Conservation (phyloP, 2,329 filamentous ascomycete genomes). For the Hypoxylon sp. region DNA sequence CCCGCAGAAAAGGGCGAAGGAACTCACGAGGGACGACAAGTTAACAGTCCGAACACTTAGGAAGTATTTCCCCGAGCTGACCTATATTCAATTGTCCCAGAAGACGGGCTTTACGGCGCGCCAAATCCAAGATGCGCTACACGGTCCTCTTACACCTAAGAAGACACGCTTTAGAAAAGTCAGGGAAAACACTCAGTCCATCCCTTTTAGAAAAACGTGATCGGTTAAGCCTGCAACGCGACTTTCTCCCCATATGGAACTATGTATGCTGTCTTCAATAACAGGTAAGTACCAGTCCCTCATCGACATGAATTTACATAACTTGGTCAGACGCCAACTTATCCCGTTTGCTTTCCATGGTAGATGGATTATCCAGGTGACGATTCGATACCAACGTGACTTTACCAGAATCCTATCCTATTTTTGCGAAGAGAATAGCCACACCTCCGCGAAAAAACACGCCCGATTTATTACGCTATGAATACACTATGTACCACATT, state of each 20-base stretch:
- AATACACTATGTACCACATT: neutral
- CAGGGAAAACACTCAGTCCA: neutral
- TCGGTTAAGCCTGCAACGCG: neutral
- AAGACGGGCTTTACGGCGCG: neutral
- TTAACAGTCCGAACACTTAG: neutral
- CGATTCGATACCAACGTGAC: neutral
- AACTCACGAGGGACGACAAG: slow-evolving; percentile 2
- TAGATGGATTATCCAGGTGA: neutral
- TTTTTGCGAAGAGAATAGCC: neutral
- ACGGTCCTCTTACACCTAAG: slow-evolving; percentile 3
- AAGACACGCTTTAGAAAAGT: neutral
- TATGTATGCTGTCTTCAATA: neutral
- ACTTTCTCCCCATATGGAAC: neutral
- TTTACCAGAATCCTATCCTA: neutral
- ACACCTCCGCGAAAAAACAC: neutral
- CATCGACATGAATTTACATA: neutral
- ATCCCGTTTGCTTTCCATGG: neutral
- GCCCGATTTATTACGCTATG: neutral
- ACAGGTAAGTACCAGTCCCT: neutral
- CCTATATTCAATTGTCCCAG: slow-evolving; percentile 4
- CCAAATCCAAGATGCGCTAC: neutral
- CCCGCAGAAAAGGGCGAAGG: neutral
- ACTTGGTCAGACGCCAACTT: neutral
- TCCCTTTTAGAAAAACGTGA: neutral
- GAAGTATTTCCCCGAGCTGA: slow-evolving; percentile 2